Evolutionary conservation across 495 filamentous ascomycete species (phyloP), one percentile per base, ranked within the genome.

Genomic region (Talaromyces trachyspermus): DNA sequence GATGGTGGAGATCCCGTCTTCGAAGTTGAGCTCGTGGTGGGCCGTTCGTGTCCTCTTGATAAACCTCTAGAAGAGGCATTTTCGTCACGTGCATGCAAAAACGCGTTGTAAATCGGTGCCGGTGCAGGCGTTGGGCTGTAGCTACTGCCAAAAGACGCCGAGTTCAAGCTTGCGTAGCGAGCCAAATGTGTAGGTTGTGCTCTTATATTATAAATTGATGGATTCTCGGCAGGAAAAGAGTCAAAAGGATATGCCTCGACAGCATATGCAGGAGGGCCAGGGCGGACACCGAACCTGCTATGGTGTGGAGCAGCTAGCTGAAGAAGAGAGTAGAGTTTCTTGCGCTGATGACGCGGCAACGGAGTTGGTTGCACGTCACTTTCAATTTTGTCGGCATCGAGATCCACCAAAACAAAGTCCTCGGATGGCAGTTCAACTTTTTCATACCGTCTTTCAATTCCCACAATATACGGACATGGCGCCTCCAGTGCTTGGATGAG

Each of bases 401-500:
- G 73, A 63, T 98, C 92, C 32, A 96, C 89, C 25, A 96, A 66
- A 14, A 96, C 89, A 60, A 91, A 96, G 58, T 97, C 92, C 55
- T 97, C 92, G n/a, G 95, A 87, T 0, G 92, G 92, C 26, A 95
- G 75, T 49, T 94, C 86, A 42, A 94, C 80, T 52, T 84, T 84
- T 52, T 96, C 92, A 64, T 96, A 98, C 32, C 92, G 79, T 44
- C 88, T 77, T 63, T 98, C 92, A 30, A 98, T 87, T 36, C 92
- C 92, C 15, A 95, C 86, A 49, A 98, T 95, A 57, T 96, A 98
- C 0, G 92, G 92, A 52, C 92, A 97, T 14, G 92, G 92, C 1
- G 92, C 92, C 57, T 97, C 91, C 15, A 97, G 73, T 6, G 88
- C 89, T 46, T 90, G 88, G 12, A 97, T 71, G 27, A 97, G 69